Conservation (phyloP, 768 basidiomycete species). For the Kwoniella mangroviensis region DNA sequence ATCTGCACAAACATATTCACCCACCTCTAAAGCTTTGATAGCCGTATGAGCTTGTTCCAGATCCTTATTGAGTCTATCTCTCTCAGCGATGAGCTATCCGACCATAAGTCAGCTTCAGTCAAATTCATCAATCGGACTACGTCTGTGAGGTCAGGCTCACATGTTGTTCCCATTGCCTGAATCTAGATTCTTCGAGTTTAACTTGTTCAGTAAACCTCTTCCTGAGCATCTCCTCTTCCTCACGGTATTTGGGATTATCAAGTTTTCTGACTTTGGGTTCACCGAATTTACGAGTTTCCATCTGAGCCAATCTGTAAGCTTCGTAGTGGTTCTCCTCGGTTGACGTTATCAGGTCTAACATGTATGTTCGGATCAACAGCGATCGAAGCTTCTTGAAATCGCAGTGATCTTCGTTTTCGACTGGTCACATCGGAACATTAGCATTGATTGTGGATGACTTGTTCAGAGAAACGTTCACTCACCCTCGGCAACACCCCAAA, state of each 20-base stretch:
- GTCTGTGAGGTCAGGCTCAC: constrained; percentile 61
- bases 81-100: constrained; percentile 88
- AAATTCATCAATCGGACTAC: too few relatives aligned
- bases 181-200: constrained; percentile 95
- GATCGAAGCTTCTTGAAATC: constrained; percentile 98
- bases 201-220: constrained; percentile 99
- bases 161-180: constrained; percentile 99
- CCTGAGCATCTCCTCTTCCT: constrained; percentile 94
- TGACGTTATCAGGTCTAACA: constrained; percentile 95
- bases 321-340: constrained; percentile 97
- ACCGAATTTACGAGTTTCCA: constrained; percentile 99
- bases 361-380: constrained; percentile 93
- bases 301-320: constrained; percentile 95
- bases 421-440: constrained; percentile 58
- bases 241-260: constrained; percentile 99
- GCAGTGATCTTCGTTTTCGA: constrained; percentile 99
- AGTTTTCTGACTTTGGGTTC: constrained; percentile 98
- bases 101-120: not conserved
- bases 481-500: constrained; percentile 99
- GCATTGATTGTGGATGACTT: too few relatives aligned
- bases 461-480: constrained; percentile 33
- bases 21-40: constrained; percentile 57
- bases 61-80: constrained; percentile 98
- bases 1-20: constrained; percentile 11
- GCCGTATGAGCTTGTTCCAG: constrained; percentile 73